Evolutionary conservation across 805 yeast species (phyloP), one percentile per base, ranked within the genome.

Genomic region (Ogataea polymorpha): DNA sequence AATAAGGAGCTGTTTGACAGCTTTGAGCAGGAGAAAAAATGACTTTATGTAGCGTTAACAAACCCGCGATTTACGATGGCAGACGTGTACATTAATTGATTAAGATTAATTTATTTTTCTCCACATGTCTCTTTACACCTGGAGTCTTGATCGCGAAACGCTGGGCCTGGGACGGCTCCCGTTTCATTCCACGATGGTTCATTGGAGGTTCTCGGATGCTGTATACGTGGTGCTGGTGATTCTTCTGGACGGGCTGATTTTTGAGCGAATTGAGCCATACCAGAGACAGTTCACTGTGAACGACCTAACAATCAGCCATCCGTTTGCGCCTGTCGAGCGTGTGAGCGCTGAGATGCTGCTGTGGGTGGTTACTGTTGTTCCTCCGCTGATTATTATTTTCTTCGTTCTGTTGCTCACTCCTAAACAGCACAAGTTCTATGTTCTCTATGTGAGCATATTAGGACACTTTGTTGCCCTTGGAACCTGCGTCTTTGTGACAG

Each of bases 271-370:
- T 10, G 55, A 67, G 25, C 96, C 96, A 1, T 85, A 84, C 58
- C 78, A 86, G 58, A 72, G 96, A 54, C 87, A 82, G 54, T 91
- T 91, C 58, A 74, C 68, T 37, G 63, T 90, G 40, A 79, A 80
- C 56, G 96, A 91, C 65, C 59, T 80, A 30, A 75, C 91, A 0
- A 77, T 91, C 28, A 78, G 81, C 37, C 95, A 87, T 61, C 96
- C 97, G 1, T 80, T 75, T 59, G 84, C 95, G 0, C 78, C 75
- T 35, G 71, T 66, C 13, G 95, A 91, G 62, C 71, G 86, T 17
- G 95, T 91, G 3, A 68, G 82, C 7, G 77, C 66, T 28, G 48
- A 62, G n/a, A 60, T 67, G 52, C 70, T 88, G 42, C 63, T 83
- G 12, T 50, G 77, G n/a, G 72, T 75, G 53, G 68, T 80, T n/a